Evolutionary conservation across 805 yeast genomes (phyloP).

Genomic region (Zygotorulaspora chibaensis): DNA sequence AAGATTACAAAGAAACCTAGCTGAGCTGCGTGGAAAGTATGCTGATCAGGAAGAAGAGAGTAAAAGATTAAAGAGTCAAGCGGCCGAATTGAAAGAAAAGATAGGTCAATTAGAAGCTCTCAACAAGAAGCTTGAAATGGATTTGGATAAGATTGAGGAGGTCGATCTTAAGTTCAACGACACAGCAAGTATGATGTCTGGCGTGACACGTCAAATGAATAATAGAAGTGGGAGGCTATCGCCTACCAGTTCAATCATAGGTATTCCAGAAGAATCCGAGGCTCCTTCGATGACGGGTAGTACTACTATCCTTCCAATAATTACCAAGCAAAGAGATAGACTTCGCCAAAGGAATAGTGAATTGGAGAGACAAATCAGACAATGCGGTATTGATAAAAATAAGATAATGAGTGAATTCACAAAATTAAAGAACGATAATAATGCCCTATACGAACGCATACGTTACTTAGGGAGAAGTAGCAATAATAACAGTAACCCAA

Average conservation of each 20-base stretch:
- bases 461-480: slow-evolving; percentile 57
- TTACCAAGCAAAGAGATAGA: slow-evolving; percentile 93
- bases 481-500: slow-evolving; percentile 6
- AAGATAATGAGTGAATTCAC: slow-evolving; percentile 64
- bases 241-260: slow-evolving; percentile 51
- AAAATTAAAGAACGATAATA: slow-evolving; percentile 66
- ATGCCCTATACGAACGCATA: slow-evolving; percentile 72
- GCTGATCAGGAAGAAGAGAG: slow-evolving; percentile 43
- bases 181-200: slow-evolving; percentile 64
- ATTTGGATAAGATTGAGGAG: slow-evolving; percentile 57
- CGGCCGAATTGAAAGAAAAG: slow-evolving; percentile 37
- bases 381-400: slow-evolving; percentile 47
- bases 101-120: slow-evolving; percentile 41
- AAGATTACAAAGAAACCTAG: slow-evolving; percentile 64
- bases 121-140: slow-evolving; percentile 68
- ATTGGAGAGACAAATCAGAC: slow-evolving; percentile 75
- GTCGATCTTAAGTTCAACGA: slow-evolving; percentile 39
- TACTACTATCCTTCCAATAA: slow-evolving; percentile 69
- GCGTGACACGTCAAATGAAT: slow-evolving; percentile 41
- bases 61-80: slow-evolving; percentile 37
- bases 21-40: slow-evolving; percentile 57
- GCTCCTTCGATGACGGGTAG: slow-evolving; percentile 15
- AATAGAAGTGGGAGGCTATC: slow-evolving; percentile 37
- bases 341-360: slow-evolving; percentile 80
- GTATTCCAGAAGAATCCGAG: slow-evolving; percentile 39